phyloP scores from a whole-genome alignment of 345 rosid species.

The Eucalyptus victrix region DNA sequence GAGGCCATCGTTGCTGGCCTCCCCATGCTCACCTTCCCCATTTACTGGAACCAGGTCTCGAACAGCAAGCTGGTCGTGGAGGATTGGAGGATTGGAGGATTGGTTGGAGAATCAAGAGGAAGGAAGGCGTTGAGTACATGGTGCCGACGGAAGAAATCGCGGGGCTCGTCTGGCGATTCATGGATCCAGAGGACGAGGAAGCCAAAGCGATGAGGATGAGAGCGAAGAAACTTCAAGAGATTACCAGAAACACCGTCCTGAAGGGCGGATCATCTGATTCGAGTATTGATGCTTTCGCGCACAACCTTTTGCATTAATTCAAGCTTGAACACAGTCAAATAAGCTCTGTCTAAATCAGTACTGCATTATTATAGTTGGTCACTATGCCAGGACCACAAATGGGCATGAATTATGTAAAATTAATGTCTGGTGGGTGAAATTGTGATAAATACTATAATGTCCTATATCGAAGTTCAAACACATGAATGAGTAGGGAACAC shows the following conservation, averaged over 20 bases:
- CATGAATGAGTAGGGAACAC: not conserved
- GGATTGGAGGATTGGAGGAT: constrained; percentile 29
- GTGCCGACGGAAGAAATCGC: constrained; percentile 1
- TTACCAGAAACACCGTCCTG: not conserved
- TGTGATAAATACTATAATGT: not conserved
- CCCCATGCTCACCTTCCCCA: constrained; percentile 26
- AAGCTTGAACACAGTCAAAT: not conserved
- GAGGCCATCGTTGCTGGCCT: constrained; percentile 21
- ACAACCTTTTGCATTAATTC: not conserved
- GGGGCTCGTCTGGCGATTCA: not conserved
- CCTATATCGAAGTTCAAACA: not conserved
- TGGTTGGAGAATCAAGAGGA: constrained; percentile 15
- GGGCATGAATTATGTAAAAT: not conserved
- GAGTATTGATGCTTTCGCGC: not conserved
- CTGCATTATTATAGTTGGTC: not conserved
- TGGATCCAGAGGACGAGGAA: constrained; percentile 4
- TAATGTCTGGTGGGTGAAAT: not conserved
- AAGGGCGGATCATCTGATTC: constrained; percentile 4
- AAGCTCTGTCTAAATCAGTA: not conserved
- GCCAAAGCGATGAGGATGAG: constrained; percentile 3
- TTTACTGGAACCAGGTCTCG: constrained; percentile 6
- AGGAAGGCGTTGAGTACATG: not conserved
- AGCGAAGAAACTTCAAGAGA: not conserved
- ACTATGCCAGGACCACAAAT: not conserved
- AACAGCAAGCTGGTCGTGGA: constrained; percentile 16